Base-by-base conservation (phyloP, 257 asterid genomes). In the Parsonsia alboflavescens region DNA sequence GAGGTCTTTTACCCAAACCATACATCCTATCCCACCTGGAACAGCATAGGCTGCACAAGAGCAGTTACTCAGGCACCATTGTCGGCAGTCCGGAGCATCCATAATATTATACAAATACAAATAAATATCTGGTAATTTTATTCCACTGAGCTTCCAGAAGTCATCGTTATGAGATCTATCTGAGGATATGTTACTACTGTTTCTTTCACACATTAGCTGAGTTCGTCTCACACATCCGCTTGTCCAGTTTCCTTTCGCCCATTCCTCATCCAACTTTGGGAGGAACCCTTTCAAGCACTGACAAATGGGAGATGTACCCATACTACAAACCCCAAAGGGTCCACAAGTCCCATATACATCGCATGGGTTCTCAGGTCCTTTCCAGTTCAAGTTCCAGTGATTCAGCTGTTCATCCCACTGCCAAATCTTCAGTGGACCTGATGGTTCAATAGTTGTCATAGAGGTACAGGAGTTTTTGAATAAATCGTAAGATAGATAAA, bases 41-140 rank as follows among this genome's bases (percentile, higher is more conserved):
- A 63, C 70, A 24, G 85, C 83, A 78, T 81, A 81, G 17, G 85
- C 87, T 49, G 73, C 28, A 41, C 85, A 84, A 5, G 87, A 76
- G 41, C 85, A 84, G 74, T 78, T 84, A 24, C 56, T 73, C 72
- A 84, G 68, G 73, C 87, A 84, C 70, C 73, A 54, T 1, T 74
- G 54, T 36, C 63, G 48, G 65, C 84, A 68, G 36, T 66, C 71
- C 58, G 58, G 21, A 7, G 66, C 81, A 78, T 45, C 71, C 10
- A 16, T 12, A 33, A 63, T 68, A n/a, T 33, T 53, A 24, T 22
- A 57, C 41, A 75, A 58, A 74, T 74, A 62, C 62, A 28, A n/a
- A 59, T 74, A 46, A 17, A 66, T 70, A 76, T 80, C 83, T 4
- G 85, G 87, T 63, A 84, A 74, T 76, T 81, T 84, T 28, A 81